A percentile compares a stretch with the other conserved stretches of the same genome.
Evolutionary conservation across 2,329 filamentous ascomycete genomes (phyloP).

Genomic region (Penicillium sp.): DNA sequence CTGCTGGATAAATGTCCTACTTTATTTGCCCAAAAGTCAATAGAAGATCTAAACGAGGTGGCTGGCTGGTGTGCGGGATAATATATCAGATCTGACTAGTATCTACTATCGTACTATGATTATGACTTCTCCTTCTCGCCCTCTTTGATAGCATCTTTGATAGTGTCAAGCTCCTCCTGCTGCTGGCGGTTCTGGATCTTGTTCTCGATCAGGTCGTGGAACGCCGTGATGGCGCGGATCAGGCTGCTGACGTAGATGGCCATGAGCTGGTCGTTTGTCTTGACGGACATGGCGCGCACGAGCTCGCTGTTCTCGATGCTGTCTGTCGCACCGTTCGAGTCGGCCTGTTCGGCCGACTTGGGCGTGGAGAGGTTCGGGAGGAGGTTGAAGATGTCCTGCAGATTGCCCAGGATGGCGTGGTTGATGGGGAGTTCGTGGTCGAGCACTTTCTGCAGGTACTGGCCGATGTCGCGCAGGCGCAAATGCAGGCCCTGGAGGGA

Average conservation of each 20-base stretch:
- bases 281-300: conserved; percentile 94
- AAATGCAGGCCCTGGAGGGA: conserved; percentile 94
- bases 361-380: conserved; percentile 92
- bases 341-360: conserved; percentile 48
- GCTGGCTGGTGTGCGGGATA: conserved; percentile 63
- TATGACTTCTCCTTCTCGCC: conserved; percentile 65
- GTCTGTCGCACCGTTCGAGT: conserved; percentile 26
- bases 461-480: conserved; percentile 88
- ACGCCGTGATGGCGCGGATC: conserved; percentile 95
- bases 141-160: too few relatives aligned
- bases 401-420: conserved; percentile 92
- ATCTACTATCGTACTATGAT: too few relatives aligned
- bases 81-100: too few relatives aligned
- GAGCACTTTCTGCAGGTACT: conserved; percentile 93
- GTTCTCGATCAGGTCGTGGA: conserved; percentile 99
- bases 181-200: conserved; percentile 99
- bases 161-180: conserved; percentile 93
- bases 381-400: conserved; percentile 99
- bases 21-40: conserved; percentile 57
- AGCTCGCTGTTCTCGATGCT: conserved; percentile 72
- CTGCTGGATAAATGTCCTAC: conserved; percentile 63
- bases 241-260: conserved; percentile 94
- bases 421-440: conserved; percentile 91
- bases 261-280: conserved; percentile 99
- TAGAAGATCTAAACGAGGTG: conserved; percentile 59